Conservation (phyloP, 2,329 filamentous ascomycete species). For the Parafenestella ontariensis region DNA sequence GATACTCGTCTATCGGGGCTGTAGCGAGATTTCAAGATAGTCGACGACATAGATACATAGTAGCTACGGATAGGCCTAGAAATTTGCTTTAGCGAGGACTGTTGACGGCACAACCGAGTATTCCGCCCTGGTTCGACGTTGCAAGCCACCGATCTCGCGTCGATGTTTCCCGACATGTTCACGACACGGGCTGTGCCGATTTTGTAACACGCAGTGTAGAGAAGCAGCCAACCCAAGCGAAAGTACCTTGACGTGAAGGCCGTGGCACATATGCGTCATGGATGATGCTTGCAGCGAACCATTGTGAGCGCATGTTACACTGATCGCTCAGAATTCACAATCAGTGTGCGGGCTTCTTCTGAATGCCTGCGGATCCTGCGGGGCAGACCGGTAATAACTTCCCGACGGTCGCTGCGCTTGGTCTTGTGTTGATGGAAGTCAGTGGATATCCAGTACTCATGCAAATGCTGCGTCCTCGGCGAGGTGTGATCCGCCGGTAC, state of each 20-base stretch:
- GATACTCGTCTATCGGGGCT: constrained; percentile 9
- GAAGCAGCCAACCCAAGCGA: constrained; percentile 20
- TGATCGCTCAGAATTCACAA: constrained; percentile 1
- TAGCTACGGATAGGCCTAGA: not conserved
- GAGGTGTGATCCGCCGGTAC: constrained; percentile 1
- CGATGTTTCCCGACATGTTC: constrained; percentile 6
- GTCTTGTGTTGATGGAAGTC: not conserved
- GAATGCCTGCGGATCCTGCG: not conserved
- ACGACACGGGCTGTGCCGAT: constrained; percentile 8
- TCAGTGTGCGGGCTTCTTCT: constrained; percentile 6
- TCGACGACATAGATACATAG: constrained; percentile 7
- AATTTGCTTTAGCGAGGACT: constrained; percentile 4
- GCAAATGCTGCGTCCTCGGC: not conserved
- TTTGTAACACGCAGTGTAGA: constrained; percentile 11
- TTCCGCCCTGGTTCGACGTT: constrained; percentile 37
- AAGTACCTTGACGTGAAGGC: constrained; percentile 6
- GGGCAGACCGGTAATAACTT: not conserved
- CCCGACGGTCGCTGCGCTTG: not conserved
- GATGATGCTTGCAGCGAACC: constrained; percentile 27
- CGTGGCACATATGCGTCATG: constrained; percentile 13
- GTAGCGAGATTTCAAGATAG: constrained; percentile 6
- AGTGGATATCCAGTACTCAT: not conserved
- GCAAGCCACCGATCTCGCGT: constrained; percentile 33
- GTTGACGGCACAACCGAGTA: constrained; percentile 10
- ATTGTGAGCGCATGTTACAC: constrained; percentile 18